Conservation (phyloP, 2,329 filamentous ascomycete species). For the Cladosporium sp. region DNA sequence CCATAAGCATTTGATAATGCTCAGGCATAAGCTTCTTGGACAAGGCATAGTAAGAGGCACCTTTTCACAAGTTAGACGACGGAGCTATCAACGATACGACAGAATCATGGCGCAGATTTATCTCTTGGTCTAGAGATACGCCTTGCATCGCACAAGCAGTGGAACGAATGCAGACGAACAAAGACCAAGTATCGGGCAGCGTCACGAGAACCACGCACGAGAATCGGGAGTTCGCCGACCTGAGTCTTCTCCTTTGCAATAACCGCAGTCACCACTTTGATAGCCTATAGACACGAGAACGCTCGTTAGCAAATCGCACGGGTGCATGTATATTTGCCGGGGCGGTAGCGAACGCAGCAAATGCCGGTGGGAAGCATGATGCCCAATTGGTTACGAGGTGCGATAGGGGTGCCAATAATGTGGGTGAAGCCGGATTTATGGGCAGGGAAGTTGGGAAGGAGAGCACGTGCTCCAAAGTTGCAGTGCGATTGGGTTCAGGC, state of each 20-base stretch:
- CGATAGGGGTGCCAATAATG: too few species aligned
- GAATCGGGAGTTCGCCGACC: constrained; percentile 46
- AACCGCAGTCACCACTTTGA: constrained; percentile 46
- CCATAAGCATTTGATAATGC: constrained; percentile 68
- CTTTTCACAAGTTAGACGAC: constrained; percentile 38
- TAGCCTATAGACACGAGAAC: constrained; percentile 35
- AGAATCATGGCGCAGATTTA: neutral
- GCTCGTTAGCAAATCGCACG: neutral
- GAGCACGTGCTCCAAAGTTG: constrained; percentile 20
- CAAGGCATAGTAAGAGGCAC: constrained; percentile 67
- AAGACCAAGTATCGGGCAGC: neutral
- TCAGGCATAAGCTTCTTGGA: constrained; percentile 57
- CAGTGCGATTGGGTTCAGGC: constrained; percentile 19
- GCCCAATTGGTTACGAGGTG: neutral
- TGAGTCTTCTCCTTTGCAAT: constrained; percentile 46
- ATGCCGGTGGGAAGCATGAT: constrained; percentile 8
- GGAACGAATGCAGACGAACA: neutral
- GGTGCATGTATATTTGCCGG: neutral
- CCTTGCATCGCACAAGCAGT: neutral
- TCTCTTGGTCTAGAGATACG: neutral
- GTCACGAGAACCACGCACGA: constrained; percentile 38
- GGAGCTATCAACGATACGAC: neutral
- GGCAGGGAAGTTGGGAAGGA: neutral
- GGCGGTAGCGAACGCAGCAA: neutral
- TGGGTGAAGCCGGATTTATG: neutral